Evolutionary conservation across 495 filamentous ascomycete genomes (phyloP).

Genomic region (Neurospora discreta): DNA sequence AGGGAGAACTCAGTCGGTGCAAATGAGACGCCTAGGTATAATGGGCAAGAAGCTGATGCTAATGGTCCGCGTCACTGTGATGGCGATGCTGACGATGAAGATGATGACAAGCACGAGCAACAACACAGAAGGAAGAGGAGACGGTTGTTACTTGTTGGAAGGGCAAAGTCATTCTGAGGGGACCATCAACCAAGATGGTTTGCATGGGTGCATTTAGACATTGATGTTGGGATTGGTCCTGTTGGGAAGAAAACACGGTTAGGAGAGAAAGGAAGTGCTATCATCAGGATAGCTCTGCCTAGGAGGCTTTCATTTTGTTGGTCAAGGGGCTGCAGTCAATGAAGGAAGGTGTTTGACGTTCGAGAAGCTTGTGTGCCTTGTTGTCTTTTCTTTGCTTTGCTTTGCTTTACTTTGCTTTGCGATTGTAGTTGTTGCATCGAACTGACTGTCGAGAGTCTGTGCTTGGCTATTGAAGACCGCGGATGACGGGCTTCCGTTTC

Average conservation of each 20-base stretch:
- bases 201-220: neutral
- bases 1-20: neutral
- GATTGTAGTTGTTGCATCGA: neutral
- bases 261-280: too few relatives aligned
- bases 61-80: neutral
- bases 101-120: neutral
- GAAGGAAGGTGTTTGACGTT: neutral
- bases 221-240: neutral
- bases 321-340: too few relatives aligned
- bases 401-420: neutral
- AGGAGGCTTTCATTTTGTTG: too few relatives aligned
- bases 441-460: neutral
- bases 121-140: neutral
- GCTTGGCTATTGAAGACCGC: neutral
- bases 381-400: neutral
- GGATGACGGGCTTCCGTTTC: neutral
- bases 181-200: neutral
- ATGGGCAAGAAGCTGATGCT: neutral
- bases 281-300: too few relatives aligned
- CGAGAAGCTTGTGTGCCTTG: neutral
- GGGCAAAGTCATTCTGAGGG: neutral
- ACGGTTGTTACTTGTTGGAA: neutral
- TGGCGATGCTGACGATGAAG: neutral
- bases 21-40: neutral
- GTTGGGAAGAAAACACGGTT: too few relatives aligned